Evolutionary conservation across 2,329 filamentous ascomycete species (phyloP).

Genomic region (Didymella keratinophila): DNA sequence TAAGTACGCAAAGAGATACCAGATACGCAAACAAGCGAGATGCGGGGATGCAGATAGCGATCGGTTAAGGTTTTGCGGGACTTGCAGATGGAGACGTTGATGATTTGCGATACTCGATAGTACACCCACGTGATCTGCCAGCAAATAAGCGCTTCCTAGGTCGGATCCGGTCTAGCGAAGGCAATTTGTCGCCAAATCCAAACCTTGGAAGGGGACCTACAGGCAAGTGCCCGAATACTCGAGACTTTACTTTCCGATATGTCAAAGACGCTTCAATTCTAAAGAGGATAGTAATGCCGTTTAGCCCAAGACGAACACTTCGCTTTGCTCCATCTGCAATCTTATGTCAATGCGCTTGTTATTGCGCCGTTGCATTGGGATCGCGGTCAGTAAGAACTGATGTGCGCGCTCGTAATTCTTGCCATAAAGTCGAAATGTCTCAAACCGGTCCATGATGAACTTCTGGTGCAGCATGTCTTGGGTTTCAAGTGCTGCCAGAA

Average conservation of each 20-base stretch:
- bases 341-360: conserved; percentile 21
- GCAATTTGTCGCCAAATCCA: neutral
- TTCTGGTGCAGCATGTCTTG: conserved; percentile 44
- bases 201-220: neutral
- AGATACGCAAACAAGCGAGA: neutral
- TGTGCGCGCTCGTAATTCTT: conserved; percentile 46
- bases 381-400: conserved; percentile 34
- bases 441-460: conserved; percentile 47
- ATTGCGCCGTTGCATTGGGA: conserved; percentile 32
- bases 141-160: neutral
- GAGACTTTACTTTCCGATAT: too few relatives aligned
- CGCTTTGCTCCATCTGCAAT: conserved; percentile 12
- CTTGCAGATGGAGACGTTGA: neutral
- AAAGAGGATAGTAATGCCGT: neutral
- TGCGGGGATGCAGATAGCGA: neutral
- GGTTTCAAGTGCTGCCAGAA: conserved; percentile 50
- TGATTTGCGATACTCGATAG: neutral
- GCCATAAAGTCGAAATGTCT: conserved; percentile 41
- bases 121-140: neutral
- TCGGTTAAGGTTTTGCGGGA: neutral
- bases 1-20: neutral
- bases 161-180: neutral
- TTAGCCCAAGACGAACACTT: conserved; percentile 19
- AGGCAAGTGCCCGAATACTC: neutral
- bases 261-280: neutral